Evolutionary conservation across 176 grass and related monocot species (phyloP), one percentile per base, ranked within the genome.

Genomic region (Paspalum notatum): DNA sequence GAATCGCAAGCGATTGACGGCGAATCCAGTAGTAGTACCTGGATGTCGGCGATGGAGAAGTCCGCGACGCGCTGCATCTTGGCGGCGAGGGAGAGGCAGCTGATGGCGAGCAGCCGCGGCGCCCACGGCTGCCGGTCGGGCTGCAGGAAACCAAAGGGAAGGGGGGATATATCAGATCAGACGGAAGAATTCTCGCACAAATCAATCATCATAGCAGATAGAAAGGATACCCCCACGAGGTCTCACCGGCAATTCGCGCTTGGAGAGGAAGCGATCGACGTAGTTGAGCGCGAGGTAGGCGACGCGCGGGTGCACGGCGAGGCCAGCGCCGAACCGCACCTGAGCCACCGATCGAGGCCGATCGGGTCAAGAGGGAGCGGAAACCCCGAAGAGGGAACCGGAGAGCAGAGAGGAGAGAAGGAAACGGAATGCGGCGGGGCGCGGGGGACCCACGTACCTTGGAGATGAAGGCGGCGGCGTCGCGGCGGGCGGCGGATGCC

Each of bases 221-320:
- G 63, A 58, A 59, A 73, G 63, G 27, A 18, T 10, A 8, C 24
- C 38, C 25, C 27, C 15, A 22, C 25, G 12, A 62, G 60, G 71
- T 12, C 77, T 89, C 90, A 99, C 97, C 37, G 90, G 76, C 75
- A 95, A 86, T 83, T 84, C 59, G 47, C 82, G 66, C 85, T 93
- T 95, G 89, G 84, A 99, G 71, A 99, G 97, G 84, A 88, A 99
- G 50, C 97, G 97, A 88, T 99, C 93, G 41, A 99, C 87, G 77
- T 99, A 99, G 88, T 99, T 99, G 38, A 90, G 82, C 15, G 97
- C 97, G 41, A 99, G 97, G 75, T 99, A 99, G 73, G 93, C 87
- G 52, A 99, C 84, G n/a, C 79, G 84, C 57, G 89, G 97, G 66
- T 99, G 73, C 59, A 45, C 67, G 51, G 73, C 87, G 32, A 96